phyloP scores from a whole-genome alignment of 176 grass and related monocot genomes.

The Carex parvula region DNA sequence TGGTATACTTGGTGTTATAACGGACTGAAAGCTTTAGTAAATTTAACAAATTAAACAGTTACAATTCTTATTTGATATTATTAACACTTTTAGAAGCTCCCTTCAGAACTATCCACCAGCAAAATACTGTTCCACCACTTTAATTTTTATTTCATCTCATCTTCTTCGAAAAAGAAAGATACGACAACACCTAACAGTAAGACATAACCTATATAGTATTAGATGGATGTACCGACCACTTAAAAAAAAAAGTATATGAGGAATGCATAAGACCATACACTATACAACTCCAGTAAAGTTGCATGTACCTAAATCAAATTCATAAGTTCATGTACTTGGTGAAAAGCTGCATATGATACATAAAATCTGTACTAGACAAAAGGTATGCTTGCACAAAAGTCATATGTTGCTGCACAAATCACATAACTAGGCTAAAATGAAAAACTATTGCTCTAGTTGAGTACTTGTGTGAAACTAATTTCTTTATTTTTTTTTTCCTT shows the following conservation, averaged over 20 bases:
- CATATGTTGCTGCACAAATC: not conserved
- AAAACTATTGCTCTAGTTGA: not conserved
- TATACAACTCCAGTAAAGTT: not conserved
- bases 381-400: too few relatives aligned
- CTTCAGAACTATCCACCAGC: not conserved
- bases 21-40: too few relatives aligned
- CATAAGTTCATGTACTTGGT: not conserved
- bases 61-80: too few relatives aligned
- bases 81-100: too few relatives aligned
- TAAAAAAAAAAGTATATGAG: not conserved
- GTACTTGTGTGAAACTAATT: not conserved
- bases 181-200: not conserved
- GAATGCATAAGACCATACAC: not conserved
- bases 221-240: not conserved
- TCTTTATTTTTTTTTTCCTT: not conserved
- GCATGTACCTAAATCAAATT: not conserved
- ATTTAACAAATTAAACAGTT: too few relatives aligned
- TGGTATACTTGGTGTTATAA: not conserved
- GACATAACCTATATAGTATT: not conserved
- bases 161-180: not conserved
- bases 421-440: constrained; percentile 9
- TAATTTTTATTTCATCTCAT: not conserved
- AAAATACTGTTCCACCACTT: not conserved
- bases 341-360: not conserved
- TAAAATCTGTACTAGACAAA: not conserved